Conservation (phyloP, 345 rosid genomes). For the Eucalyptus pumila region DNA sequence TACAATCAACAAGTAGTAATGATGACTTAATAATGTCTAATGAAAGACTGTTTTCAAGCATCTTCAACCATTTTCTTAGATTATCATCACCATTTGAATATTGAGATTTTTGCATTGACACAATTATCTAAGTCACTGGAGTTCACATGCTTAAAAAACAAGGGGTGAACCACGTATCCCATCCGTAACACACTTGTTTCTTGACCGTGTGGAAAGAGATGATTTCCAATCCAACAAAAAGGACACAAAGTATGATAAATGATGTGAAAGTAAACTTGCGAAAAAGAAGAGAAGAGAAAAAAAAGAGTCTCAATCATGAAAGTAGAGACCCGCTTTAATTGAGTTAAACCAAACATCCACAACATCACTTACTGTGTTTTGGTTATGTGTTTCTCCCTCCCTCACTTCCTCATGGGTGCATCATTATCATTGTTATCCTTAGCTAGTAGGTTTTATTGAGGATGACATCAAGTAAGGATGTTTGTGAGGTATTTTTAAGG, state of each 20-base stretch:
- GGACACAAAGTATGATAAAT: rapidly evolving
- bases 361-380: neutral
- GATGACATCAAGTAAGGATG: neutral
- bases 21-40: neutral
- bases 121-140: neutral
- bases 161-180: neutral
- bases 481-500: neutral
- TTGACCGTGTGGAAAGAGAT: neutral
- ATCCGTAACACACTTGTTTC: neutral
- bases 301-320: neutral
- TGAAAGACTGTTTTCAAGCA: neutral
- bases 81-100: neutral
- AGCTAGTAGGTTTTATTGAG: neutral
- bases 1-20: neutral
- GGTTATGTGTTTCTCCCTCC: neutral
- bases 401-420: neutral
- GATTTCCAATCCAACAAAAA: neutral
- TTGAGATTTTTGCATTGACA: neutral
- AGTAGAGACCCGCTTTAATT: neutral
- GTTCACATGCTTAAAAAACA: neutral
- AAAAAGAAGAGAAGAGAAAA: neutral
- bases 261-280: neutral
- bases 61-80: neutral
- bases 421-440: neutral
- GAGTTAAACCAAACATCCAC: neutral